These are phyloP conservation scores for Basidiobolus meristosporus DNA, from an alignment of 371 early-diverging fungal species.

Conservation along the genomic window DNA sequence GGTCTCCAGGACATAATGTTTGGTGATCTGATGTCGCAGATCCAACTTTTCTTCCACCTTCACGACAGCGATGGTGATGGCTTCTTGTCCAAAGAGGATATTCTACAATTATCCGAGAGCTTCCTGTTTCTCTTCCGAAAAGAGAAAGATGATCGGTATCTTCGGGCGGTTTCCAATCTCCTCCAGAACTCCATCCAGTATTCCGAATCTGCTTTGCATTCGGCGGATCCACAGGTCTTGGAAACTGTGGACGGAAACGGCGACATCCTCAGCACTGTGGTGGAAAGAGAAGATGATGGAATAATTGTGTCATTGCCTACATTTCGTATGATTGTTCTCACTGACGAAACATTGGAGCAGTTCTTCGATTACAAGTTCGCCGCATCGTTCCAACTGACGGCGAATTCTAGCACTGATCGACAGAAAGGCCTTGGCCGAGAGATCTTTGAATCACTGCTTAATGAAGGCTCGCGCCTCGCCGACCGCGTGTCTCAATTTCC, in stretches of 20 bases:
- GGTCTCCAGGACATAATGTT: slow-evolving; percentile 63
- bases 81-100: slow-evolving; percentile 54
- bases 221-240: neutral
- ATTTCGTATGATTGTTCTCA: slow-evolving; percentile 50
- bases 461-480: neutral
- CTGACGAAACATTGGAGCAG: slow-evolving; percentile 43
- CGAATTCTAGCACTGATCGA: neutral
- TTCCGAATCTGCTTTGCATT: slow-evolving; percentile 17
- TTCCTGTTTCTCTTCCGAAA: slow-evolving; percentile 57
- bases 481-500: neutral
- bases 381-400: slow-evolving; percentile 26
- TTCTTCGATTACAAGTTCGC: slow-evolving; percentile 50
- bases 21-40: slow-evolving; percentile 56
- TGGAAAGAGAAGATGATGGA: slow-evolving; percentile 2
- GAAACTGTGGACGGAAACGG: neutral
- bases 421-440: too few relatives aligned
- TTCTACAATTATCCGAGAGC: slow-evolving; percentile 76
- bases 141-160: slow-evolving; percentile 31
- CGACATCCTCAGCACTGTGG: neutral
- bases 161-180: slow-evolving; percentile 48
- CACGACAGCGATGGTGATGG: slow-evolving; percentile 64
- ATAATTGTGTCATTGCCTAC: slow-evolving; percentile 15
- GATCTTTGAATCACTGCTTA: neutral
- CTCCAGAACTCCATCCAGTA: slow-evolving; percentile 46
- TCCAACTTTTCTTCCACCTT: slow-evolving; percentile 66